A percentile compares a stretch with the other conserved stretches of the same genome.
Evolutionary conservation across 2,329 filamentous ascomycete species (phyloP).

Genomic region (Paradendryphiella salina): DNA sequence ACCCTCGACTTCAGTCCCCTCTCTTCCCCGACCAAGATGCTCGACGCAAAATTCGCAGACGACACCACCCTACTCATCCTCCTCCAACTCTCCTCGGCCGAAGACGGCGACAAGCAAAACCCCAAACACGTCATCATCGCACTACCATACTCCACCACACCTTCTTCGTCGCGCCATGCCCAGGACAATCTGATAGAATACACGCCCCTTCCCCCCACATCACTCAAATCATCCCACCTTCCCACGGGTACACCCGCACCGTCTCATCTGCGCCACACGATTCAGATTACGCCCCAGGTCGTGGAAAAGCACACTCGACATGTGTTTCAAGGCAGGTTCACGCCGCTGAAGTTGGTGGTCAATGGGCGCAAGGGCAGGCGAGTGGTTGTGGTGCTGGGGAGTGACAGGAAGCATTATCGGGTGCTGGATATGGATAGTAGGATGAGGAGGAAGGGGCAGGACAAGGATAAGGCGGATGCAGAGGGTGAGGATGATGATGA

Average conservation of each 20-base stretch:
- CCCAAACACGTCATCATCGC: constrained; percentile 30
- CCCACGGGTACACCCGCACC: background rate
- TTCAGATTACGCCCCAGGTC: constrained; percentile 8
- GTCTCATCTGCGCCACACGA: background rate
- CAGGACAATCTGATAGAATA: constrained; percentile 13
- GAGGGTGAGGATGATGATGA: background rate
- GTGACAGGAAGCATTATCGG: constrained; percentile 57
- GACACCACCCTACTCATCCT: constrained; percentile 65
- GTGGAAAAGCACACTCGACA: constrained; percentile 48
- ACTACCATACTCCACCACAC: constrained; percentile 25
- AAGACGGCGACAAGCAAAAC: background rate
- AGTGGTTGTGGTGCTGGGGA: constrained; percentile 59
- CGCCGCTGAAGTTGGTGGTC: constrained; percentile 56
- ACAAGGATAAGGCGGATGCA: constrained; percentile 12
- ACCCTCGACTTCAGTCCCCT: constrained; percentile 51
- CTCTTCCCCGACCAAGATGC: constrained; percentile 45
- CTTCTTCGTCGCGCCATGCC: constrained; percentile 24
- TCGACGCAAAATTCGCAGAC: constrained; percentile 70
- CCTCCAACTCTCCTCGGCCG: constrained; percentile 41
- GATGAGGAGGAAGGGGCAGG: constrained; percentile 29
- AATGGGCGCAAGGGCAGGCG: constrained; percentile 60
- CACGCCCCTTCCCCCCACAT: constrained; percentile 10
- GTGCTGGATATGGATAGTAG: constrained; percentile 59
- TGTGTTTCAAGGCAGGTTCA: constrained; percentile 54
- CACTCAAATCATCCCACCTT: constrained; percentile 8